A percentile compares a stretch with the other conserved stretches of the same genome.
These are phyloP conservation scores for Psophocarpus tetragonolobus DNA, from an alignment of 306 rosid species.

Conservation along the genomic window DNA sequence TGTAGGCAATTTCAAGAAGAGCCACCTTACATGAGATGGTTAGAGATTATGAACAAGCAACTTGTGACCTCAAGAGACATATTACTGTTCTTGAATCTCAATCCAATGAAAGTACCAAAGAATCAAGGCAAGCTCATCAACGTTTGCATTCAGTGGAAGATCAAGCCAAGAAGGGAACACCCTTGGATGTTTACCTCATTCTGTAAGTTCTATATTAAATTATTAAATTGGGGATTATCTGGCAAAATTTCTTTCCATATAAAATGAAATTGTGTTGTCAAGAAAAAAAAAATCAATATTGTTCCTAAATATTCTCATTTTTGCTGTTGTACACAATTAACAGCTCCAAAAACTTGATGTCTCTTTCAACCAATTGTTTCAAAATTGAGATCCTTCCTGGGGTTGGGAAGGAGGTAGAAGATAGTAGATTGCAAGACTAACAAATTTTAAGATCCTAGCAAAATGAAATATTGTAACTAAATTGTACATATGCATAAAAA, in stretches of 20 bases:
- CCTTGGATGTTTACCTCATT: constrained; percentile 81
- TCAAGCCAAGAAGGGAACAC: constrained; percentile 60
- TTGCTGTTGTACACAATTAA: too few relatives aligned
- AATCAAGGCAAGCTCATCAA: constrained; percentile 62
- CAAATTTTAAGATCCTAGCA: too few relatives aligned
- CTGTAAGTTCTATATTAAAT: constrained; percentile 61
- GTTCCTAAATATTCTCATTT: too few relatives aligned
- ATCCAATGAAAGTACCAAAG: constrained; percentile 60
- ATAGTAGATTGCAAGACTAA: too few relatives aligned
- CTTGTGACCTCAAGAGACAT: constrained; percentile 72
- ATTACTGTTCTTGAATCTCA: constrained; percentile 61
- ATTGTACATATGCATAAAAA: neutral
- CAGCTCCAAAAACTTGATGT: too few relatives aligned
- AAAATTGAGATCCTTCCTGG: too few relatives aligned
- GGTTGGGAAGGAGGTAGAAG: too few relatives aligned
- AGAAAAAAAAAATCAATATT: neutral
- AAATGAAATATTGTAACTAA: neutral
- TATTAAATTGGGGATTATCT: constrained; percentile 19
- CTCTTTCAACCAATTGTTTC: too few relatives aligned
- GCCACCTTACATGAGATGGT: constrained; percentile 86
- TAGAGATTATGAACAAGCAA: constrained; percentile 75
- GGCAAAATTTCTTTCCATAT: constrained; percentile 11
- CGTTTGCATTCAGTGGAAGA: constrained; percentile 65
- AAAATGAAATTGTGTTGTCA: neutral
- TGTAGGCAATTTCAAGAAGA: constrained; percentile 92